Conservation (phyloP, 331 rosid species). For the Quercus tomentella region DNA sequence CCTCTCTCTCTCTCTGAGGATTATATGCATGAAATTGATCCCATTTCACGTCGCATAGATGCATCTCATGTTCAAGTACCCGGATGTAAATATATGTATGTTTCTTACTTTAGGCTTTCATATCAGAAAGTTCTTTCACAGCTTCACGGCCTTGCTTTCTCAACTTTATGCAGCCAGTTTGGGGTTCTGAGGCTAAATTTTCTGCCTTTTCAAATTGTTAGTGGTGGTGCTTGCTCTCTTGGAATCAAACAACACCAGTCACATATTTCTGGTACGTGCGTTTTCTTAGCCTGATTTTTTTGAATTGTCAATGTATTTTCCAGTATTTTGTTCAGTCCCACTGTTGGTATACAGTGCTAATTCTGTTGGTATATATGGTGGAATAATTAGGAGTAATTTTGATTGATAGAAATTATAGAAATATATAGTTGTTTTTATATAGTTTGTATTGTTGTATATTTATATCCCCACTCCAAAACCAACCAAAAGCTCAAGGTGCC, state of each 20-base stretch:
- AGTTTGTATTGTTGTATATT: constrained; percentile 18
- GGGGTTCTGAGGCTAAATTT: constrained; percentile 18
- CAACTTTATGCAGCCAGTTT: constrained; percentile 19
- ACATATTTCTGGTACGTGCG: constrained; percentile 40
- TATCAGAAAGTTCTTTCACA: constrained; percentile 16
- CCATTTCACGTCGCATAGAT: constrained; percentile 20
- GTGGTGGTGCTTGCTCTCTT: constrained; percentile 20
- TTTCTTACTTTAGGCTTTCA: constrained; percentile 22
- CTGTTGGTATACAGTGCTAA: constrained; percentile 11
- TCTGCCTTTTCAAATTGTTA: constrained; percentile 21
- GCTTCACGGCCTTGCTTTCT: constrained; percentile 20
- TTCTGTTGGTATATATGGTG: neutral
- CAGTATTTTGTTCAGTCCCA: neutral
- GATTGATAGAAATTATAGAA: constrained; percentile 8
- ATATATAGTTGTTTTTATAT: too few species aligned
- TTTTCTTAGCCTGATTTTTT: neutral
- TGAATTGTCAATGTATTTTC: neutral
- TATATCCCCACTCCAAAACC: constrained; percentile 10
- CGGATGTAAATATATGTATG: constrained; percentile 16
- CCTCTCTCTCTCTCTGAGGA: constrained; percentile 17
- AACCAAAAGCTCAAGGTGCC: constrained; percentile 27
- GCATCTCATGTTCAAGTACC: constrained; percentile 27
- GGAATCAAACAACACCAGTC: constrained; percentile 18
- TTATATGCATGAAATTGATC: constrained; percentile 43
- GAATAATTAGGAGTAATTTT: constrained; percentile 5